Evolutionary conservation across 2,329 filamentous ascomycete genomes (phyloP).

Genomic region (Claviceps sp.): DNA sequence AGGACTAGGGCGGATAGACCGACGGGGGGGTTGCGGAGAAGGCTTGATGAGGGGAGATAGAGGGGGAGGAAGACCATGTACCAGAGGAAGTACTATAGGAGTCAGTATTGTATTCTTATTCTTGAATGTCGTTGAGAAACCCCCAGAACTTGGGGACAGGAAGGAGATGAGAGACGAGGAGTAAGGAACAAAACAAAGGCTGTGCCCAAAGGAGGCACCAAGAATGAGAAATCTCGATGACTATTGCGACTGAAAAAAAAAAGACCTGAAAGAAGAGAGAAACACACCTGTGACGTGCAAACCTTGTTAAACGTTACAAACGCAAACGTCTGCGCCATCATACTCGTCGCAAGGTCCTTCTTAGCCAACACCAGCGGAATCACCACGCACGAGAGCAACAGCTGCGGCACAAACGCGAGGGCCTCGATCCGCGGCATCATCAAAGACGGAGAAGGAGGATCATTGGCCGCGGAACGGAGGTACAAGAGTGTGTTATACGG

Average conservation of each 20-base stretch:
- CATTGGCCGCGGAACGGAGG: slow-evolving; percentile 51
- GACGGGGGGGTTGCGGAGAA: slow-evolving; percentile 44
- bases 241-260: too few species aligned
- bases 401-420: slow-evolving; percentile 77
- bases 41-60: slow-evolving; percentile 69
- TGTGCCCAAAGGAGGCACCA: too few species aligned
- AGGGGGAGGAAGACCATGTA: slow-evolving; percentile 89
- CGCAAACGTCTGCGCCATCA: slow-evolving; percentile 92
- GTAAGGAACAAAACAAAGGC: too few species aligned
- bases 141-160: too few species aligned
- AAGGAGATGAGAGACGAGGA: too few species aligned
- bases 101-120: too few species aligned
- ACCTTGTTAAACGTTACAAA: slow-evolving; percentile 99
- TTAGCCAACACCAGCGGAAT: slow-evolving; percentile 69
- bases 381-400: slow-evolving; percentile 63
- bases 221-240: neutral
- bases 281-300: slow-evolving; percentile 79
- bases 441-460: slow-evolving; percentile 26
- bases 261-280: neutral
- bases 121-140: too few species aligned
- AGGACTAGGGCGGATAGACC: slow-evolving; percentile 53
- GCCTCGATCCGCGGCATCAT: slow-evolving; percentile 48
- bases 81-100: slow-evolving; percentile 83
- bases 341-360: slow-evolving; percentile 64
- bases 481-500: slow-evolving; percentile 90